Base-by-base conservation (phyloP, 2,329 filamentous ascomycete species). In the Ceratocystis albifundus region DNA sequence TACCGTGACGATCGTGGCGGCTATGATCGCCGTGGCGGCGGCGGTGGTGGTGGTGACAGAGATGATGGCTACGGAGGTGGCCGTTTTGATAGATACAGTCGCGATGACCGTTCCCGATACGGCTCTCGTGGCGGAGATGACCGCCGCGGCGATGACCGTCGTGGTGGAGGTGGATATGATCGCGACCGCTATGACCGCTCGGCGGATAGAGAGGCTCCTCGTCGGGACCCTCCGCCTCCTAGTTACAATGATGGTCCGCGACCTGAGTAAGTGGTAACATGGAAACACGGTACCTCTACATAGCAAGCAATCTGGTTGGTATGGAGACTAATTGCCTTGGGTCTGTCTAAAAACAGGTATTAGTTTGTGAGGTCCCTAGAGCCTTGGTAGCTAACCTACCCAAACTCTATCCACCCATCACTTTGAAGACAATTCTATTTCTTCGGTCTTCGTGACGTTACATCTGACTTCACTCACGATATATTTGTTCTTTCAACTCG, bases 1-100 rank as follows among this genome's bases (percentile, higher is more conserved):
- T 70, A 70, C 61, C 69, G 69, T 67, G 72, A 73, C 50, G 73
- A 72, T n/a, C 71, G 70, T 66, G 72, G 74, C 57, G 75, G 77
- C 74, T 82, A 76, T 75, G 82, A 86, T 67, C 84, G 86, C 71
- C 82, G 84, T 71, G 79, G 81, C 64, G 72, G 75, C 3, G 32
- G 36, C 6, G 28, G 28, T 41, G 36, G 36, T 41, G 36, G 36
- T 63, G 75, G 75, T 62, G 73, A 75, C 68, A 73, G 73, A 70
- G 77, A 76, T 69, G 75, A 75, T 48, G 74, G 74, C 59, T 74
- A 76, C 68, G 74, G 76, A 61, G 75, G 77, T 67, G 74, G 74
- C 55, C 67, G 32, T 46, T 67, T 57, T 62, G 69, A 66, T 65
- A 57, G 68, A 61, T 74, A 74, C 65, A 70, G 68, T 69, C 68